Evolutionary conservation across 2,329 filamentous ascomycete species (phyloP).

Genomic region (Chaetomiaceae sp.): DNA sequence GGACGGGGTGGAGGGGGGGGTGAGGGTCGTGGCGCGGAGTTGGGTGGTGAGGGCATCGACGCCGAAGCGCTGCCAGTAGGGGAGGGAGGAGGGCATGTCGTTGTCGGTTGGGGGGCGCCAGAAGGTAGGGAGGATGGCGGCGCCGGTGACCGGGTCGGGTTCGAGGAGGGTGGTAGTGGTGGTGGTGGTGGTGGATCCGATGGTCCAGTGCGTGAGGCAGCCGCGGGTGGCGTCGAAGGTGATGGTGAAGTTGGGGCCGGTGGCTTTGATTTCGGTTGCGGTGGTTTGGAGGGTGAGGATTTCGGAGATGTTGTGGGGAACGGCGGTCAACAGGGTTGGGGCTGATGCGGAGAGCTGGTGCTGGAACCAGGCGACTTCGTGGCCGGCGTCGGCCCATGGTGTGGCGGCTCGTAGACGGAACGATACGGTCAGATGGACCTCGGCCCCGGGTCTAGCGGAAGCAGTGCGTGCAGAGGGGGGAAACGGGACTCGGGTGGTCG

Average conservation of each 20-base stretch:
- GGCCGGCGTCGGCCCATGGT: conserved; percentile 45
- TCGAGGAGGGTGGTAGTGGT: conserved; percentile 32
- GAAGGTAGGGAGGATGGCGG: conserved; percentile 43
- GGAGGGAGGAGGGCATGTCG: conserved; percentile 47
- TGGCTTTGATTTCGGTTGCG: conserved; percentile 23
- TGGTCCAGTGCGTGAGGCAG: conserved; percentile 37
- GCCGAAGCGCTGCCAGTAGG: conserved; percentile 52
- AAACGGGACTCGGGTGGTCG: conserved; percentile 30
- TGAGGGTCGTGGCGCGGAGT: conserved; percentile 36
- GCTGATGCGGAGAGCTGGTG: conserved; percentile 33
- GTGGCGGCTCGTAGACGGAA: conserved; percentile 38
- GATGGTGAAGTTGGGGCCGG: conserved; percentile 33
- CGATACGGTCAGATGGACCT: conserved; percentile 41
- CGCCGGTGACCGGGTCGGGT: conserved; percentile 30
- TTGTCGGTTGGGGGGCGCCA: conserved; percentile 63
- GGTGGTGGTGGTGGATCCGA: too few species aligned
- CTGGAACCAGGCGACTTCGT: conserved; percentile 52
- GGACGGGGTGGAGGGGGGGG: too few species aligned
- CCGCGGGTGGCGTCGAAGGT: conserved; percentile 42
- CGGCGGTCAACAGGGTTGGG: too few species aligned
- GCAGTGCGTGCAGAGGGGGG: too few species aligned
- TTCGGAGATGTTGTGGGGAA: too few species aligned
- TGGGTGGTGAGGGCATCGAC: conserved; percentile 42
- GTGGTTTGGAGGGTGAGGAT: conserved; percentile 15
- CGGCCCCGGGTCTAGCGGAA: too few species aligned